Evolutionary conservation across 2,329 filamentous ascomycete species (phyloP), one percentile per base, ranked within the genome.

Genomic region (Xylaria sp.): DNA sequence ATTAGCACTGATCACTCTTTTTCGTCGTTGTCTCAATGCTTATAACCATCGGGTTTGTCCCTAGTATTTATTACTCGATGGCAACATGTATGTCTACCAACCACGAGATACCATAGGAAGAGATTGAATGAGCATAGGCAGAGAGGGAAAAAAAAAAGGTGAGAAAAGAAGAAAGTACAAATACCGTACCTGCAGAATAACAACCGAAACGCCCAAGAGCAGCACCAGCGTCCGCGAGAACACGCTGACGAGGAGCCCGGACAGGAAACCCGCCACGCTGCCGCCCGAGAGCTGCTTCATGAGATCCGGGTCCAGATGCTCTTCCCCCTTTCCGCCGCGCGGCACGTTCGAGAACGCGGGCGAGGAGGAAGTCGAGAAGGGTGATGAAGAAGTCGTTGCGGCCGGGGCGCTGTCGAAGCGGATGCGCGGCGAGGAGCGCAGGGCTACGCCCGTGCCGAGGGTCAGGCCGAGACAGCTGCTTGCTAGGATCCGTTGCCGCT

Each of bases 221-320:
- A 94, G 76, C 1, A 91, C 90, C 57, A 94, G 81, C 1, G 90
- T 88, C 76, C 88, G 89, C 9, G 91, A 93, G 78, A 94, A 93
- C 18, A 91, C 82, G 67, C 89, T 89, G 31, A 94, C 85, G 0
- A 90, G 81, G 39, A 94, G 75, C 1, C 91, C 91, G 2, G 86
- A 81, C n/a, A 86, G 74, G 65, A 92, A 87, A 20, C 90, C 87
- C 25, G 83, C 73, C n/a, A 89, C 68, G 71, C 87, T 88, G 2
- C 87, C 87, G 23, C 84, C 82, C 1, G 86, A 87, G n/a, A 88
- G 75, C 77, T 89, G 85, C 65, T 79, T 81, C 61, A 86, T 81
- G 5, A 83, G 73, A 52, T 78, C 80, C 0, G 81, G 75, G 62
- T 80, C 73, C 50, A 83, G 72, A 31, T 68, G 23, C 34, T 51